Base-by-base conservation (phyloP, 306 rosid species). In the Cyclanthera cordifolia region DNA sequence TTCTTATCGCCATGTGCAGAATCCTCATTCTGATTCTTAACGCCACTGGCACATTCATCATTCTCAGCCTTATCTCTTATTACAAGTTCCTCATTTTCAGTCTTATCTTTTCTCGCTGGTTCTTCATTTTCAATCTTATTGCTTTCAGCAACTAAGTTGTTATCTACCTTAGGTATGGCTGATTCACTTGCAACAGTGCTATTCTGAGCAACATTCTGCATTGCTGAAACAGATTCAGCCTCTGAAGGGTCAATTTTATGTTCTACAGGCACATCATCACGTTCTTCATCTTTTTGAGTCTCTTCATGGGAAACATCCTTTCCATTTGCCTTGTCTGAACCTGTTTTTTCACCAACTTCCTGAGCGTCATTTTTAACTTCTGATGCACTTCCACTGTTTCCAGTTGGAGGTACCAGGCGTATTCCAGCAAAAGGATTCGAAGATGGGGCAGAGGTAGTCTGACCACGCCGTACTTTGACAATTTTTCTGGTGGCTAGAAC, bases 341-440 rank as follows among this genome's bases (percentile, higher is more conserved):
- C 56, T 7, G 71, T 17, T 19, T 70, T 80, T 19, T 83, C 84
- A 72, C 73, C 66, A 56, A 65, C 76, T 52, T 68, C 59, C 63
- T 75, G 83, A 53, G 68, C 74, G 71, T 72, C 87, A 66, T 75
- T 27, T 50, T 76, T 60, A 51, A 59, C 81, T 76, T 78, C 90
- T 59, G 77, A 41, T 60, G 82, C 75, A 74, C 48, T 76, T 41
- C 72, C 77, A 72, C 61, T 53, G 50, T 83, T 9, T 67, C 76
- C 86, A n/a, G 79, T 37, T 45, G 79, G 80, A 55, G 95, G 75
- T 70, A 83, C 78, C 77, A 92, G 76, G 17, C 80, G 78, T 48
- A 92, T 82, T 21, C 91, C 93, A 64, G 95, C 89, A 80, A 92
- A 92, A 69, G 98, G 98, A 69, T 92, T 92, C 12, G 87, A 76